Conservation (phyloP, 257 asterid species). For the Ocimum tenuiflorum region DNA sequence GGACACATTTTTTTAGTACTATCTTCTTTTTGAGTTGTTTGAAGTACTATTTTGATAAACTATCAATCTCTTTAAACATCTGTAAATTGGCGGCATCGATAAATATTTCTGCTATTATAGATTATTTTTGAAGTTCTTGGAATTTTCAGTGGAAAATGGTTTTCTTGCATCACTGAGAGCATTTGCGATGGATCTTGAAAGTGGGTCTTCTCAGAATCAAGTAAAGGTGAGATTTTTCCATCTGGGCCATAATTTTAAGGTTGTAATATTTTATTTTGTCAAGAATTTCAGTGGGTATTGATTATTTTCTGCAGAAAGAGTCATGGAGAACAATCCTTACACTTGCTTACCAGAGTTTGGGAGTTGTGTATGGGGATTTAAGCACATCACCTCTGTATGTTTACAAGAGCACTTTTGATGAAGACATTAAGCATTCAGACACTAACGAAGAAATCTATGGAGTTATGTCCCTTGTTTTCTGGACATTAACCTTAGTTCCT, state of each 20-base stretch:
- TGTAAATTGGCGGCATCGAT: slow-evolving; percentile 23
- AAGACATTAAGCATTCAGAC: slow-evolving; percentile 67
- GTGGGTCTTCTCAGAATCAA: slow-evolving; percentile 43
- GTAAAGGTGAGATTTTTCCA: slow-evolving; percentile 41
- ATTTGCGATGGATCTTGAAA: slow-evolving; percentile 62
- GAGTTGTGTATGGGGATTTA: slow-evolving; percentile 93
- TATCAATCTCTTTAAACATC: slow-evolving; percentile 17
- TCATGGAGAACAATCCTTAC: slow-evolving; percentile 68
- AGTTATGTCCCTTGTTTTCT: slow-evolving; percentile 73
- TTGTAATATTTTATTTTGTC: not conserved
- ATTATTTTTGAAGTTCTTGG: slow-evolving; percentile 29
- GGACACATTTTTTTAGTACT: too few species aligned
- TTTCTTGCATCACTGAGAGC: slow-evolving; percentile 35
- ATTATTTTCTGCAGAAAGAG: slow-evolving; percentile 44
- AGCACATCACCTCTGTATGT: slow-evolving; percentile 87
- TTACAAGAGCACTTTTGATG: slow-evolving; percentile 74
- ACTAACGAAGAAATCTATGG: slow-evolving; percentile 89
- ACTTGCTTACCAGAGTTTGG: slow-evolving; percentile 84
- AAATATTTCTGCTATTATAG: slow-evolving; percentile 11
- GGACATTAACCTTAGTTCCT: slow-evolving; percentile 88
- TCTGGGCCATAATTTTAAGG: not conserved
- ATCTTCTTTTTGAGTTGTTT: too few species aligned
- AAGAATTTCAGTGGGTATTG: not conserved
- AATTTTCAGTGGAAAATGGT: slow-evolving; percentile 35
- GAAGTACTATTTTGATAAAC: slow-evolving; percentile 16